Evolutionary conservation across 106 monocot species (phyloP).

Genomic region (Phalaenopsis equestris): DNA sequence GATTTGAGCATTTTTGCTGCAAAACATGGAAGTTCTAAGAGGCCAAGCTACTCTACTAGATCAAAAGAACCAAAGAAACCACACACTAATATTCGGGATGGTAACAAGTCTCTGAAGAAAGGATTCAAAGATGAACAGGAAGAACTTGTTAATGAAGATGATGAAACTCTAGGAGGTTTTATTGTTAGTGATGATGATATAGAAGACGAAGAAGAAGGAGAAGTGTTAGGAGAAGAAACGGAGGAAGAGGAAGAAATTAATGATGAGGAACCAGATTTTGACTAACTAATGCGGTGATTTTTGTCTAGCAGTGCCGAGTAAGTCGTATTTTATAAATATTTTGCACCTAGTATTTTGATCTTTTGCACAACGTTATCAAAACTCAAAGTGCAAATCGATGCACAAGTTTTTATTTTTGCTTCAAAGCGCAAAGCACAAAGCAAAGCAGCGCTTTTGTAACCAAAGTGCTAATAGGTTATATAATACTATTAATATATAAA

Average conservation of each 20-base stretch:
- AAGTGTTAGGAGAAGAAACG: background rate
- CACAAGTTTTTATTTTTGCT: no score
- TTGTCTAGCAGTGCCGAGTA: background rate
- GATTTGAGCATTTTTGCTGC: conserved; percentile 14
- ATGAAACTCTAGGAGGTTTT: conserved; percentile 10
- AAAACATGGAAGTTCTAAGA: conserved; percentile 18
- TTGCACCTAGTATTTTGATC: background rate
- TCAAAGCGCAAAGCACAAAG: no score
- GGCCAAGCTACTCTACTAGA: conserved; percentile 30
- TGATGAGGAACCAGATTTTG: conserved; percentile 5
- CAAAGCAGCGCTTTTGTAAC: no score
- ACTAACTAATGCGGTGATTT: background rate
- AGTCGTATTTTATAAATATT: background rate
- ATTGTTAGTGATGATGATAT: conserved; percentile 7
- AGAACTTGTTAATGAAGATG: conserved; percentile 16
- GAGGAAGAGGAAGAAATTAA: background rate
- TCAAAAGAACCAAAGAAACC: conserved; percentile 32
- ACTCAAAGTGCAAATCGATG: no score
- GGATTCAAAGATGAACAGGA: conserved; percentile 1
- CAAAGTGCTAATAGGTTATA: no score
- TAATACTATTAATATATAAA: no score
- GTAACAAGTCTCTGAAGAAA: background rate
- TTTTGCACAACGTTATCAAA: no score
- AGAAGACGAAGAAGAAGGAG: background rate
- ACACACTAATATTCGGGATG: conserved; percentile 1